Evolutionary conservation across 371 early-diverging fungal genomes (phyloP).

Genomic region (Mucor racemosus): DNA sequence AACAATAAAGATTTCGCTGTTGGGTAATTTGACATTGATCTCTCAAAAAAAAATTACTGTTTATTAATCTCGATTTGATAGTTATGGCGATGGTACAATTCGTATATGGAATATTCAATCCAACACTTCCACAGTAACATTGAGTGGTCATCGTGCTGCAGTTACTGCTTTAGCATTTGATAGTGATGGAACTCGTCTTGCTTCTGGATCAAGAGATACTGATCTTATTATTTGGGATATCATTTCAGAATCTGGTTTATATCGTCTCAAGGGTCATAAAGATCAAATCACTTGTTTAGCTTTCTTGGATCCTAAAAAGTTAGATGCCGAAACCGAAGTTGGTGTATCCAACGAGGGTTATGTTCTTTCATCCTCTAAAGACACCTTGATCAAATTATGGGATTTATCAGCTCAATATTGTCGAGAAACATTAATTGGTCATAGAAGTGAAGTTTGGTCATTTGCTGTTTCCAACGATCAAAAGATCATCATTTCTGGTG

Average conservation of each 20-base stretch:
- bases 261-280: constrained; percentile 91
- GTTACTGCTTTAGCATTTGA: constrained; percentile 88
- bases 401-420: constrained; percentile 92
- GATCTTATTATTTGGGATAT: constrained; percentile 96
- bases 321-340: constrained; percentile 32
- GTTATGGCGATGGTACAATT: constrained; percentile 85
- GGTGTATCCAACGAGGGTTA: constrained; percentile 61
- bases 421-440: constrained; percentile 91
- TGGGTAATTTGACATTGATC: constrained; percentile 56
- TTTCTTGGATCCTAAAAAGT: constrained; percentile 48
- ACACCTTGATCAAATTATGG: constrained; percentile 95
- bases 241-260: constrained; percentile 87
- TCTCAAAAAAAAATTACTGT: background rate
- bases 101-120: constrained; percentile 71
- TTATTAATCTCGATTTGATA: constrained; percentile 16
- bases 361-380: constrained; percentile 88
- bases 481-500: constrained; percentile 80
- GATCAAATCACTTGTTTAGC: constrained; percentile 83
- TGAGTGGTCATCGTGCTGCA: constrained; percentile 92
- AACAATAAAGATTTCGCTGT: constrained; percentile 77
- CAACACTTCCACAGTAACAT: constrained; percentile 63
- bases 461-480: constrained; percentile 69
- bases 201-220: constrained; percentile 91
- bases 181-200: constrained; percentile 76
- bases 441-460: constrained; percentile 93